Conservation (phyloP, 805 yeast species). For the Lachancea dasiensis region DNA sequence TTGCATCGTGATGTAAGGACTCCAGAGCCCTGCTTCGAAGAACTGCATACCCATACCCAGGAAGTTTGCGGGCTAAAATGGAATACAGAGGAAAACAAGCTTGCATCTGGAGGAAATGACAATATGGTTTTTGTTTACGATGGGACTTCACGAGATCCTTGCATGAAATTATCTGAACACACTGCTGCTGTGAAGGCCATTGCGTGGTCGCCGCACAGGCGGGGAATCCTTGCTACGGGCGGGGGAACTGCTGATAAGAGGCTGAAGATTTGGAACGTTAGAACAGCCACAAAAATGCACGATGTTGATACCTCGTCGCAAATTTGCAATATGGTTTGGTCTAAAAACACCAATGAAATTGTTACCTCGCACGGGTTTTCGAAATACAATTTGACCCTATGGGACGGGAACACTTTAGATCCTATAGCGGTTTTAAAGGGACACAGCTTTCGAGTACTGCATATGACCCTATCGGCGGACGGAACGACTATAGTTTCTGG, state of each 20-base stretch:
- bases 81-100: constrained; percentile 84
- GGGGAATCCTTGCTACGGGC: constrained; percentile 90
- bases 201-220: constrained; percentile 96
- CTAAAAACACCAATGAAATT: constrained; percentile 82
- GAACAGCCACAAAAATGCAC: constrained; percentile 63
- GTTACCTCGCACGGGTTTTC: constrained; percentile 95
- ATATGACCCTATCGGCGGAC: constrained; percentile 86
- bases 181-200: constrained; percentile 94
- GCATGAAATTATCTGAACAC: constrained; percentile 73
- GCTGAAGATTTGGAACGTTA: constrained; percentile 88
- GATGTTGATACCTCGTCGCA: constrained; percentile 96
- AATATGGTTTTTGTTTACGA: constrained; percentile 84
- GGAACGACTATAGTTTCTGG: constrained; percentile 97
- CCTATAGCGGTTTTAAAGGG: constrained; percentile 93
- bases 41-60: constrained; percentile 73
- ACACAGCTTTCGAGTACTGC: constrained; percentile 86
- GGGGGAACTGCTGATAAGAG: constrained; percentile 95
- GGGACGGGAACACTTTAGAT: constrained; percentile 90
- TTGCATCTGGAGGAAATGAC: constrained; percentile 96
- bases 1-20: constrained; percentile 88
- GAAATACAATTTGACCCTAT: constrained; percentile 80
- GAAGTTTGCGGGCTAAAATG: constrained; percentile 96
- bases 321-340: constrained; percentile 92
- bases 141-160: constrained; percentile 58
- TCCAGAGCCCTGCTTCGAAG: constrained; percentile 71